A percentile compares a stretch with the other conserved stretches of the same genome.
phyloP scores from a whole-genome alignment of 495 filamentous ascomycete species.

The Aspergillus coremiiformis region DNA sequence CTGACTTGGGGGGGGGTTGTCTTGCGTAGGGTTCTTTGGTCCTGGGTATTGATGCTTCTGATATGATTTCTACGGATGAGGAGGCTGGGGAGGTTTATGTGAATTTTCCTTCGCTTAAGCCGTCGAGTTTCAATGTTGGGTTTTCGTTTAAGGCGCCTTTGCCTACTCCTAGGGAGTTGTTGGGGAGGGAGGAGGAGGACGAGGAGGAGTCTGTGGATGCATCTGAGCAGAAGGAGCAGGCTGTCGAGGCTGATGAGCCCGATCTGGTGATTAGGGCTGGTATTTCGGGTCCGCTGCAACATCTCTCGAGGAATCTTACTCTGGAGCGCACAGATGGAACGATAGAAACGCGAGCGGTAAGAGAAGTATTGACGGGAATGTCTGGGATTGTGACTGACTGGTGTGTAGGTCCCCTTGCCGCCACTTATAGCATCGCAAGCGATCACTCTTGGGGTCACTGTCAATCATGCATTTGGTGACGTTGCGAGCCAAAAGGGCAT shows the following conservation, averaged over 20 bases:
- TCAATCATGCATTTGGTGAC: constrained; percentile 23
- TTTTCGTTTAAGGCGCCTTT: constrained; percentile 34
- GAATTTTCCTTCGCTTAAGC: constrained; percentile 20
- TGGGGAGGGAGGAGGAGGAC: constrained; percentile 13
- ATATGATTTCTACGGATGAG: constrained; percentile 27
- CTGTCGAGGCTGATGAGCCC: neutral
- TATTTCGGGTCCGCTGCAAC: constrained; percentile 25
- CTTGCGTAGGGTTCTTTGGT: constrained; percentile 25
- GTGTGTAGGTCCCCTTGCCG: constrained; percentile 24
- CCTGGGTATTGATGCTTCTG: constrained; percentile 36
- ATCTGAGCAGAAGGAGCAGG: neutral
- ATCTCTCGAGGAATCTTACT: constrained; percentile 13
- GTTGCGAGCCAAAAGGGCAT: constrained; percentile 23
- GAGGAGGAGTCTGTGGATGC: too few relatives aligned
- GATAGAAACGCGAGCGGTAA: constrained; percentile 19
- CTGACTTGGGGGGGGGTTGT: neutral
- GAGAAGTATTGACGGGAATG: constrained; percentile 1
- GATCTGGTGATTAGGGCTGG: constrained; percentile 29
- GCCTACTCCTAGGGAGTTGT: constrained; percentile 17
- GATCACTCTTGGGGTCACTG: constrained; percentile 28
- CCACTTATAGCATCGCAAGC: constrained; percentile 20
- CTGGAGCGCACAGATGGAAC: constrained; percentile 24
- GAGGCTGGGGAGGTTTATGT: constrained; percentile 26
- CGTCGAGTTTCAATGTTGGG: constrained; percentile 21
- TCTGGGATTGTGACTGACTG: neutral